phyloP scores from a whole-genome alignment of 768 basidiomycete genomes.

The Inosperma sp. region DNA sequence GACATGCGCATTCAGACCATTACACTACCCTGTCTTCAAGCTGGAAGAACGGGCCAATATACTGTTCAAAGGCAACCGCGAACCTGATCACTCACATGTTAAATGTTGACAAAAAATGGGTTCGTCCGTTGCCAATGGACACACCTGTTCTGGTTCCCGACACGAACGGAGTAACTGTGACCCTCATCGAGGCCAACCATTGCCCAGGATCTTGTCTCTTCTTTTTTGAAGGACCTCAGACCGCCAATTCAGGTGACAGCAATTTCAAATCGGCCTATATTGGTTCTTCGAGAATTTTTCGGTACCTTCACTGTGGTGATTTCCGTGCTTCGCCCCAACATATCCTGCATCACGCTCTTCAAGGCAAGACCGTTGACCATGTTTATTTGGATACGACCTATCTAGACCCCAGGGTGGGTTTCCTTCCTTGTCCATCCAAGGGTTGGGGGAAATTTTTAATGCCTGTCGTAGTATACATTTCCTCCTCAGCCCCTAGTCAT shows the following conservation, averaged over 20 bases:
- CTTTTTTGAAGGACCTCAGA: slow-evolving; percentile 90
- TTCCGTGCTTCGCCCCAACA: slow-evolving; percentile 88
- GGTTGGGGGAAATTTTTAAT: no score
- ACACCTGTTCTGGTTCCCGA: slow-evolving; percentile 67
- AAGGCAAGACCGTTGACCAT: slow-evolving; percentile 76
- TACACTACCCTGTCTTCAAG: slow-evolving; percentile 86
- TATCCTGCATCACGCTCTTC: slow-evolving; percentile 77
- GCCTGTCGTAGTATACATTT: slow-evolving; percentile 93
- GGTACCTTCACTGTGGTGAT: slow-evolving; percentile 95
- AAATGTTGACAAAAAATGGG: slow-evolving; percentile 83
- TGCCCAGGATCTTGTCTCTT: slow-evolving; percentile 96
- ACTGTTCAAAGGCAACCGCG: slow-evolving; percentile 91
- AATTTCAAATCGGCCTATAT: slow-evolving; percentile 65
- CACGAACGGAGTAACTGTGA: slow-evolving; percentile 83
- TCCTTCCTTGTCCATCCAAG: no score
- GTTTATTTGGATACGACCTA: slow-evolving; percentile 97
- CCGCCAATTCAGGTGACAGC: slow-evolving; percentile 83
- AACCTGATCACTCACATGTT: slow-evolving; percentile 92
- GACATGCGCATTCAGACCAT: slow-evolving; percentile 97
- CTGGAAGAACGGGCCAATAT: slow-evolving; percentile 92
- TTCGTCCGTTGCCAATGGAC: slow-evolving; percentile 82
- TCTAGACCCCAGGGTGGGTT: slow-evolving; percentile 70
- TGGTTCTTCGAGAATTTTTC: slow-evolving; percentile 64
- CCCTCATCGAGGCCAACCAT: slow-evolving; percentile 97
- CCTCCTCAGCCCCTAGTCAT: slow-evolving; percentile 95